Evolutionary conservation across 139 green algal genomes (phyloP), one percentile per base, ranked within the genome.

Genomic region (Spirogloea muscicola): DNA sequence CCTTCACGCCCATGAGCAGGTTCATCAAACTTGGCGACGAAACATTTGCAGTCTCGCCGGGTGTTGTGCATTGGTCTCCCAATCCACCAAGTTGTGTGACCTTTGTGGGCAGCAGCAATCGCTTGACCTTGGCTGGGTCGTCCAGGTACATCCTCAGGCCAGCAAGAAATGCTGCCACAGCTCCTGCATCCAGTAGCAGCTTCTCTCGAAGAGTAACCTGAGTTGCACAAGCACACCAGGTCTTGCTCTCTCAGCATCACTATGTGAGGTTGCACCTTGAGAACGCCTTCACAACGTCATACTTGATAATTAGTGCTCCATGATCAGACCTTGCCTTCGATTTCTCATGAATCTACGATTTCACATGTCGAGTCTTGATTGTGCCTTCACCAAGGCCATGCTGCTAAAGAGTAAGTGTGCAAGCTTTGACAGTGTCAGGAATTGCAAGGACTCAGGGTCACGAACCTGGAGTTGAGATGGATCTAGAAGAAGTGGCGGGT

Each of bases 1-100:
- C 71, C 51, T 84, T 72, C 6, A 91, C 68, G 29, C 77, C 76
- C 83, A 88, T 84, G 27, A 91, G 74, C 72, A 91, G 60, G 59
- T 84, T 77, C 72, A 91, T 79, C 61, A 91, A 58, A 68, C 68
- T 72, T 34, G 75, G 74, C 39, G 43, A 36, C 33, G 31, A 25
- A 38, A 9, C 38, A n/a, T 3, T 57, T 34, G 36, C 41, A 27
- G 39, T 21, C 21, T 18, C 62, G 42, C 40, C 27, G 25, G 7
- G n/a, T 27, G 27, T 25, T 18, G 0, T 43, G 42, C 40, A 38
- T 29, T 2, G 21, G n/a, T 67, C 44, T 46, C 3, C 67, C 38
- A 7, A 49, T 58, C 10, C 51, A 34, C 37, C 13, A 43, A 13
- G 51, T 27, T 39, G n/a, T 21, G 51, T 3, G 18, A 52, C 46